These are phyloP conservation scores for Chaetomium fimeti DNA, from an alignment of 495 filamentous ascomycete species.

Conservation along the genomic window DNA sequence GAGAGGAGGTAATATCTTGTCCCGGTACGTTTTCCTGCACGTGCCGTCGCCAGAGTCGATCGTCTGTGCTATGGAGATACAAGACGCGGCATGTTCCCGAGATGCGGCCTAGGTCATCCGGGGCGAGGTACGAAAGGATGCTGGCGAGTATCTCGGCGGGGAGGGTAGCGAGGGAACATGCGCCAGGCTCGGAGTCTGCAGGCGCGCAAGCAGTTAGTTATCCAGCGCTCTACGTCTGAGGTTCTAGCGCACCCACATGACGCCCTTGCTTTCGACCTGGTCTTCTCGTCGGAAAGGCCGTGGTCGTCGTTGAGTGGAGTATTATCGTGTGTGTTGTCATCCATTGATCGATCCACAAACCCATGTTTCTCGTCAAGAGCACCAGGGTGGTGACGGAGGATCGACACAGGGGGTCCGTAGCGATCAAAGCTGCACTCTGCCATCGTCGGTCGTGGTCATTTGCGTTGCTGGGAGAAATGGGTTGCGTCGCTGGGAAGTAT, in stretches of 20 bases:
- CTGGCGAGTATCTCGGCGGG: constrained; percentile 63
- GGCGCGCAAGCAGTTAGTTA: neutral
- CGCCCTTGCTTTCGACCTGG: neutral
- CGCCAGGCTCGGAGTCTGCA: neutral
- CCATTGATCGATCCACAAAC: neutral
- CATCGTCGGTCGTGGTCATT: neutral
- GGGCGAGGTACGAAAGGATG: constrained; percentile 60
- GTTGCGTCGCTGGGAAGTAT: neutral
- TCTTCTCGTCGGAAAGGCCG: neutral
- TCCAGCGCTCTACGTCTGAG: neutral
- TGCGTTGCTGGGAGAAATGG: neutral
- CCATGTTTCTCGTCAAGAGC: neutral
- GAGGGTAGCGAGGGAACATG: constrained; percentile 44
- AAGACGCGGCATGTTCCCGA: constrained; percentile 57
- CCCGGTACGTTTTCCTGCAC: constrained; percentile 62
- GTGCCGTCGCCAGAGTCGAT: constrained; percentile 61
- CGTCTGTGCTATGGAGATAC: constrained; percentile 50
- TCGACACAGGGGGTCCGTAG: neutral
- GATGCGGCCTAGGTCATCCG: constrained; percentile 55
- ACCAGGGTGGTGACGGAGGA: neutral
- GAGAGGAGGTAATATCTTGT: constrained; percentile 51
- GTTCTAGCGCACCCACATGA: neutral
- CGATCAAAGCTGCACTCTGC: neutral
- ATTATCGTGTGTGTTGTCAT: neutral
- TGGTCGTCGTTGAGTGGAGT: neutral